Evolutionary conservation across 768 basidiomycete genomes (phyloP).

Genomic region (Amyloporia xantha): DNA sequence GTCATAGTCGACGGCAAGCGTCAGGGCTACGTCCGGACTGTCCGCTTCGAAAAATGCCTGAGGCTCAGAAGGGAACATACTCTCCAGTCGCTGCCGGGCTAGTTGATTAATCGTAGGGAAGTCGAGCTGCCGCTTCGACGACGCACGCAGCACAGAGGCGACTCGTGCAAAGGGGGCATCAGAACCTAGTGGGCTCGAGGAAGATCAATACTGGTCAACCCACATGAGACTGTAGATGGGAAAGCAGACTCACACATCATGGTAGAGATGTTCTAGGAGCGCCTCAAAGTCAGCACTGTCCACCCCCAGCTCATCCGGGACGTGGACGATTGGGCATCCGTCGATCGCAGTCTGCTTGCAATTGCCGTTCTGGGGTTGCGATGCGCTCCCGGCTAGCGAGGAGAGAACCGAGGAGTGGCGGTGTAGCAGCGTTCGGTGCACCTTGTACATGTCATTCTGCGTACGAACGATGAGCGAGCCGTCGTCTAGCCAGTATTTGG

Average conservation of each 20-base stretch:
- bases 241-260: constrained; percentile 52
- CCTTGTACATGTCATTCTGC: constrained; percentile 42
- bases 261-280: constrained; percentile 60
- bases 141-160: constrained; percentile 49
- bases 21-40: constrained; percentile 47
- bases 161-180: constrained; percentile 41
- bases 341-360: not conserved
- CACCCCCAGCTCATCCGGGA: constrained; percentile 35
- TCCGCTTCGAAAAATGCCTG: constrained; percentile 30
- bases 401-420: constrained; percentile 39
- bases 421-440: constrained; percentile 47
- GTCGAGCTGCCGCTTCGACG: constrained; percentile 49
- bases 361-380: not conserved
- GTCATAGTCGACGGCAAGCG: constrained; percentile 41
- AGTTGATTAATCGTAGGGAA: constrained; percentile 45
- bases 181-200: constrained; percentile 35
- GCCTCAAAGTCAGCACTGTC: constrained; percentile 43
- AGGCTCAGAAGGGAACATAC: constrained; percentile 45
- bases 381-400: constrained; percentile 6
- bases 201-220: constrained; percentile 1
- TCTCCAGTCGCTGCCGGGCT: constrained; percentile 36
- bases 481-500: constrained; percentile 60
- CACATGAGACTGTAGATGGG: not conserved
- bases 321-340: constrained; percentile 14
- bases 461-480: constrained; percentile 50